Evolutionary conservation across 108 stramenopile species (phyloP), one percentile per base, ranked within the genome.

Genomic region (Skeletonema costatum): DNA sequence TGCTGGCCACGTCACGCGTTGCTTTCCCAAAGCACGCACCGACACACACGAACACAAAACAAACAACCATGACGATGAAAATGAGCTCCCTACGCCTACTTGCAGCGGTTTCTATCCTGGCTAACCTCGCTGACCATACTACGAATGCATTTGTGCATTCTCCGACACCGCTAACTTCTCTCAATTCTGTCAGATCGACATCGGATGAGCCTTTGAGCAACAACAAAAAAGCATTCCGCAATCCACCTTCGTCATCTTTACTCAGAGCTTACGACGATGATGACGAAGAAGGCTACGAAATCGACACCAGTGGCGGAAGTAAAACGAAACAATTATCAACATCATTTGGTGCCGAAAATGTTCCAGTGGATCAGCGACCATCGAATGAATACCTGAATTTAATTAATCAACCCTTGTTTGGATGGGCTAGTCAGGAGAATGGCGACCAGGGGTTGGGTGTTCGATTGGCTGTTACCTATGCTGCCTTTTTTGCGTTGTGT

Each of bases 361-460:
- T 95, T 25, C 93, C 93, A 10, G 78, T 88, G 33, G 87, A 82
- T 5, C 89, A 90, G 71, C 83, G 93, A 30, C 93, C 93, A 6
- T 87, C 92, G 29, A 95, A 95, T 70, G 93, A 95, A 74, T 95
- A 92, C 48, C 71, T 92, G 59, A 87, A 95, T 68, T 70, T 95
- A 48, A 80, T 81, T 9, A 71, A 77, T 19, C 83, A 86, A 48
- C 93, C 93, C 2, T 67, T 91, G 32, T 95, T 92, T 68, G 91
- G 82, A 9, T 95, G 93, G 93, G 89, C 88, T 25, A 78, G 80
- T 12, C 81, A 88, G 44, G 91, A 94, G 48, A 73, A 60, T 72
- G 80, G 82, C 14, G 68, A 76, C 75, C 6, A 14, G 2, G 75
- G 77, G 32, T 65, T 86, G 60, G 68, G 75, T 19, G 25, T 83